Base-by-base conservation (phyloP, 1,284 basidiomycete species). In the Heterobasidion parviporum region DNA sequence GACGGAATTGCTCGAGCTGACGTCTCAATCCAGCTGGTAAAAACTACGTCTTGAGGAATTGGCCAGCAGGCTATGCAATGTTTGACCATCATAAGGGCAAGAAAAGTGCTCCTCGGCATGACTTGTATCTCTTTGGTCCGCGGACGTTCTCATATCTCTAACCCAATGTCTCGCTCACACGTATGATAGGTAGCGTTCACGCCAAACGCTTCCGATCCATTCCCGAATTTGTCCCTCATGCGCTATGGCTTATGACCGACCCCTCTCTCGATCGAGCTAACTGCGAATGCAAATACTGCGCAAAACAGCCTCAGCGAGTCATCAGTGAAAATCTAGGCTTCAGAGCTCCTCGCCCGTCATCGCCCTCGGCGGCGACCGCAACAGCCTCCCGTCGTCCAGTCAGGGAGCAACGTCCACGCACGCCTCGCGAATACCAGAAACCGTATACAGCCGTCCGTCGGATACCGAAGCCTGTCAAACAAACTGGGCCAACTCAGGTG, bases 241-340 rank as follows among this genome's bases (percentile, higher is more conserved):
- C 87, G 2, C 72, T 82, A 57, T 93, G 90, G 90, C 77, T 93
- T 2, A 75, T 85, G 67, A 72, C 73, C 4, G 82, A 88, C 59
- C 65, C 72, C 0, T 75, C 72, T 2, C 63, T 76, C 59, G 68
- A 79, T 61, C 68, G 72, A 20, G 60, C 67, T 0, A 78, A 77
- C 41, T 93, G 90, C 64, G 68, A 71, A 32, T 93, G 90, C 74
- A 91, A 91, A 66, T 92, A 92, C 66, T 92, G 89, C 67, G 72
- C 79, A 44, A 83, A 82, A 61, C 79, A 79, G 60, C 71, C 81
- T 0, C 89, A 93, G 67, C 76, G 75, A 41, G 79, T 82, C 60
- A 83, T 92, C 56, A 85, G 85, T 6, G 72, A 76, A 7, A 72
- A 73, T 10, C 76, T 89, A 70, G 80, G 80, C 16, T 59, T 62